Evolutionary conservation across 1,284 basidiomycete genomes (phyloP).

Genomic region (Trametes pubescens): DNA sequence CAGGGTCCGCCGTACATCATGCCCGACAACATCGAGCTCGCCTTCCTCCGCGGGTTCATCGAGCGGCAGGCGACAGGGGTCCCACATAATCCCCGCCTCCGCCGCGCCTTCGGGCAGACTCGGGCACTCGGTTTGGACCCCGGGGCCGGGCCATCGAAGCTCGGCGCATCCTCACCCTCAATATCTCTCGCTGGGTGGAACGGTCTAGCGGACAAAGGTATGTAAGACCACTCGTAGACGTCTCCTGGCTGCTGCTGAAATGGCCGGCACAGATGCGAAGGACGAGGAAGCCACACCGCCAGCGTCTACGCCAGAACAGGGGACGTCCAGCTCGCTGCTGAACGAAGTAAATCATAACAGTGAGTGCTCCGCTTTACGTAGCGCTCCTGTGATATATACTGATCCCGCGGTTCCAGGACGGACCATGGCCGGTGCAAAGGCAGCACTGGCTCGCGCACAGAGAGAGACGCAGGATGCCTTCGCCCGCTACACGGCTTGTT

Average conservation of each 20-base stretch:
- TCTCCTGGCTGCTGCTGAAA: constrained; percentile 3
- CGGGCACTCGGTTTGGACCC: constrained; percentile 35
- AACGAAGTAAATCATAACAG: constrained; percentile 39
- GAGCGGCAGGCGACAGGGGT: constrained; percentile 75
- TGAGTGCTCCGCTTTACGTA: constrained; percentile 20
- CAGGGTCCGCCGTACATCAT: constrained; percentile 81
- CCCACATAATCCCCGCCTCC: constrained; percentile 79
- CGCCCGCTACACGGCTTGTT: constrained; percentile 68
- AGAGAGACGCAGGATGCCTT: constrained; percentile 78
- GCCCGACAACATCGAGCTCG: constrained; percentile 77
- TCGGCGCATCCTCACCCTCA: constrained; percentile 36
- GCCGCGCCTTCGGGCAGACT: constrained; percentile 46
- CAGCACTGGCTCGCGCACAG: constrained; percentile 59
- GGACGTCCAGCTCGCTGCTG: constrained; percentile 32
- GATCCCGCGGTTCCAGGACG: constrained; percentile 41
- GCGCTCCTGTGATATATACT: constrained; percentile 10
- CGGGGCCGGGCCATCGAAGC: constrained; percentile 29
- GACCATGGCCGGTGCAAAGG: constrained; percentile 50
- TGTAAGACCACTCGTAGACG: background rate
- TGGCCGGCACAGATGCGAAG: constrained; percentile 16
- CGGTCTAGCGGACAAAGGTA: constrained; percentile 30
- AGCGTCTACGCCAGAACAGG: constrained; percentile 27
- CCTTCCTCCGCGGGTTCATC: constrained; percentile 81
- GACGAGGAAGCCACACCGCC: constrained; percentile 30
- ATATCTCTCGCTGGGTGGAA: constrained; percentile 34